Percentiles rank a stretch among this genome's conserved stretches.
phyloP scores from a whole-genome alignment of 768 basidiomycete species.

The Russula virescens region DNA sequence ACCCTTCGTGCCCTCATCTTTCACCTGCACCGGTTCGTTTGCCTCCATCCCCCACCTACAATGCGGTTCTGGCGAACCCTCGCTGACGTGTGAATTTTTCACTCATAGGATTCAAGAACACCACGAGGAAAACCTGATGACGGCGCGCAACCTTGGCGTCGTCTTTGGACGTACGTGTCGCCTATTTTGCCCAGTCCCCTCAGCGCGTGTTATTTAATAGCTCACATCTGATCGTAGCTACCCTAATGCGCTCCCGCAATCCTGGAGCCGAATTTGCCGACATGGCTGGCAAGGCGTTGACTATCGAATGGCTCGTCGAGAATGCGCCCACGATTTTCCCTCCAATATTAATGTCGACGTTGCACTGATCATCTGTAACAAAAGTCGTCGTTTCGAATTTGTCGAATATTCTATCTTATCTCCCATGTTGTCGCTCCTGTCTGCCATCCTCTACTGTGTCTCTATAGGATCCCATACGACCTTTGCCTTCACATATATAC shows the following conservation, averaged over 20 bases:
- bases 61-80: slow-evolving; percentile 7
- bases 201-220: neutral
- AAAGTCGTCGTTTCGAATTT: neutral
- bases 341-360: slow-evolving; percentile 10
- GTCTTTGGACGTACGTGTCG: slow-evolving; percentile 90
- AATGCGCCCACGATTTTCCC: slow-evolving; percentile 59
- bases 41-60: neutral
- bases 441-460: slow-evolving; percentile 5
- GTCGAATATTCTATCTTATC: slow-evolving; percentile 4
- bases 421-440: slow-evolving; percentile 11
- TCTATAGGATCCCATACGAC: slow-evolving; percentile 10
- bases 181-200: neutral
- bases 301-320: slow-evolving; percentile 93
- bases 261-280: slow-evolving; percentile 89
- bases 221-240: slow-evolving; percentile 53
- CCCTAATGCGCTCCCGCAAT: slow-evolving; percentile 86
- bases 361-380: neutral
- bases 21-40: slow-evolving; percentile 73
- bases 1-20: slow-evolving; percentile 79
- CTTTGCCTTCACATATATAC: neutral
- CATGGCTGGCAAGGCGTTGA: slow-evolving; percentile 93
- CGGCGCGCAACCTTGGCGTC: slow-evolving; percentile 88
- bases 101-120: slow-evolving; percentile 51
- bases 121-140: slow-evolving; percentile 83
- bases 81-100: slow-evolving; percentile 7